Evolutionary conservation across 208 protist species (phyloP).

Genomic region (Leishmania major): DNA sequence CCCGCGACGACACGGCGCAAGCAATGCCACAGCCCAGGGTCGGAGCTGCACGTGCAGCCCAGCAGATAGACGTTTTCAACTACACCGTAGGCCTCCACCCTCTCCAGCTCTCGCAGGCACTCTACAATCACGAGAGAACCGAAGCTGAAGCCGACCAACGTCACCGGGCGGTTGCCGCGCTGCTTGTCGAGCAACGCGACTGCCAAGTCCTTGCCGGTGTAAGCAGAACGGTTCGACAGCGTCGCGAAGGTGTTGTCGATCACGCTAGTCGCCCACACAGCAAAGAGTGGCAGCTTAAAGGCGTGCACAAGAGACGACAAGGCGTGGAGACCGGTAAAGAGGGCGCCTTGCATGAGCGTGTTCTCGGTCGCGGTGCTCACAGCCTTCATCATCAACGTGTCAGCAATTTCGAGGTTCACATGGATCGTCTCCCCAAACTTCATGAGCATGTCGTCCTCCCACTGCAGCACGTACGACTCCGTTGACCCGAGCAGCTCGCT

Average conservation of each 20-base stretch:
- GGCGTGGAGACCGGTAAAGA: slow-evolving; percentile 75
- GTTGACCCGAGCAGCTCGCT: slow-evolving; percentile 39
- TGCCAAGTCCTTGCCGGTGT: slow-evolving; percentile 83
- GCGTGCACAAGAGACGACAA: slow-evolving; percentile 67
- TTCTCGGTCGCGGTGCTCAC: slow-evolving; percentile 43
- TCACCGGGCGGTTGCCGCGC: slow-evolving; percentile 81
- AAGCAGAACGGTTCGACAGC: slow-evolving; percentile 68
- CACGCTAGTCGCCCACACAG: slow-evolving; percentile 70
- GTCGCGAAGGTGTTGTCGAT: slow-evolving; percentile 90
- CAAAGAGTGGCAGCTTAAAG: slow-evolving; percentile 75
- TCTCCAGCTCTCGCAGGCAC: slow-evolving; percentile 73
- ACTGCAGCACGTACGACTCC: slow-evolving; percentile 77
- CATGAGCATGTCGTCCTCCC: slow-evolving; percentile 75
- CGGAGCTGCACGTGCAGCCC: slow-evolving; percentile 62
- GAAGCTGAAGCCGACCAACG: slow-evolving; percentile 88
- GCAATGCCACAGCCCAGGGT: slow-evolving; percentile 53
- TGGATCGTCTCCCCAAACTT: slow-evolving; percentile 72
- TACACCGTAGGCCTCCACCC: slow-evolving; percentile 55
- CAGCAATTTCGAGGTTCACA: slow-evolving; percentile 53
- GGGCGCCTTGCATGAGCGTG: slow-evolving; percentile 50
- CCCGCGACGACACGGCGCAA: slow-evolving; percentile 81
- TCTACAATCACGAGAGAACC: slow-evolving; percentile 83
- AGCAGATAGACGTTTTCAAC: slow-evolving; percentile 90
- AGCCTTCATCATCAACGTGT: slow-evolving; percentile 38
- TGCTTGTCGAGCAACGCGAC: slow-evolving; percentile 57